Conservation (phyloP, 208 protist species). For the Endotrypanum monterogeii region DNA sequence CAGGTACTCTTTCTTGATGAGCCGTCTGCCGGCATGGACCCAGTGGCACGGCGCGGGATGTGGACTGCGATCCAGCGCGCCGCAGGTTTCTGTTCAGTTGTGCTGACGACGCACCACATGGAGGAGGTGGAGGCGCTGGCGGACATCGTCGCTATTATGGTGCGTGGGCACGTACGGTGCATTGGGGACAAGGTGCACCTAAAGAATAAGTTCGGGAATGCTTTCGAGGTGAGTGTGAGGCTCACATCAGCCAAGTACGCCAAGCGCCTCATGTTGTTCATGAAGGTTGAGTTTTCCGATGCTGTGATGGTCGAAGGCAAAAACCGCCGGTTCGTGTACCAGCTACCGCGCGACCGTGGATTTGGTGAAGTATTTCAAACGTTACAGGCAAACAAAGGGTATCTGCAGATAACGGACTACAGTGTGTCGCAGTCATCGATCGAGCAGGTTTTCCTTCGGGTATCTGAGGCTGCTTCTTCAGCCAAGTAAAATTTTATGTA, state of each 20-base stretch:
- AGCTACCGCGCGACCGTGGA: constrained; percentile 26
- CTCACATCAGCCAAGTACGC: constrained; percentile 22
- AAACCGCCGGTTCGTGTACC: constrained; percentile 11
- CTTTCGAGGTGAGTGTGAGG: constrained; percentile 57
- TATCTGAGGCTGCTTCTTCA: constrained; percentile 17
- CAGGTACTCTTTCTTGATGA: constrained; percentile 71
- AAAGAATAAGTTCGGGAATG: constrained; percentile 81
- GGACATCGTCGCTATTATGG: constrained; percentile 83
- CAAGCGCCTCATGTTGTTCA: constrained; percentile 25
- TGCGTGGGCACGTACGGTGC: constrained; percentile 74
- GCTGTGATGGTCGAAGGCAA: constrained; percentile 26
- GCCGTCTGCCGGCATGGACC: constrained; percentile 78
- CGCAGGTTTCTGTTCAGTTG: constrained; percentile 57
- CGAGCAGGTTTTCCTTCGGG: constrained; percentile 26
- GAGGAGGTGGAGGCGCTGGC: constrained; percentile 92
- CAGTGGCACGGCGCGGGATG: constrained; percentile 46
- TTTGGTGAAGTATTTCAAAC: constrained; percentile 31
- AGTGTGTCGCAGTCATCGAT: constrained; percentile 43
- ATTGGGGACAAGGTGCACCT: constrained; percentile 85
- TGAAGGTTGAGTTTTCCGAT: constrained; percentile 27
- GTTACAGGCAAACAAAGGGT: constrained; percentile 36
- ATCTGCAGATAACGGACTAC: constrained; percentile 60
- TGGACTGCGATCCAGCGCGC: constrained; percentile 72
- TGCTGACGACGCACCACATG: constrained; percentile 94
- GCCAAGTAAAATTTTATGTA: neutral